Base-by-base conservation (phyloP, 257 asterid species). In the Salvia rosmarinus region DNA sequence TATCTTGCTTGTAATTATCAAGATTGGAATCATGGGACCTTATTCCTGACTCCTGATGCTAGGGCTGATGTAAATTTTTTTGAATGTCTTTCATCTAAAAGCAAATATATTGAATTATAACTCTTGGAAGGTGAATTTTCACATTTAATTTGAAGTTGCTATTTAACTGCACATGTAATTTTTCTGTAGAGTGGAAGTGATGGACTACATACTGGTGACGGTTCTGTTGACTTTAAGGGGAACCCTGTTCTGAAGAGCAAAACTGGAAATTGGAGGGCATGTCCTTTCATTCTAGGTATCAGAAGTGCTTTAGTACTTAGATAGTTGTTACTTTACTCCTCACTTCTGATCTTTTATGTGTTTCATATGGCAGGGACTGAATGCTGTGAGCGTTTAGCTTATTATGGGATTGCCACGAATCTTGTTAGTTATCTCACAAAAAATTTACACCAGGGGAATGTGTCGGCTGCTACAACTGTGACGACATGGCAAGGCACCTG, bases 401-500 rank as follows among this genome's bases (percentile, higher is more conserved):
- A 95, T 90, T 89, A 91, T 70, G 99, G 99, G 55, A 95, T 95
- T 79, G 64, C 99, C 5, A 83, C 97, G 34, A 95, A 95, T 79
- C 97, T 91, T 64, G 98, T 95, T 50, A 95, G 90, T 65, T 95
- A 91, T 74, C 96, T 95, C 76, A 83, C 96, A 4, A 89, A 80
- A 78, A 95, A 84, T 64, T 77, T 95, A 68, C 96, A 91, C 17
- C 75, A 91, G 75, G 99, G 99, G 73, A 95, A 95, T 79, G 98
- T 83, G n/a, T 55, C 90, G 11, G 99, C 99, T 77, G 99, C 99
- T 47, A 87, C 89, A 85, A 95, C 85, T 76, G 96, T 95, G 75
- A 91, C 97, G 25, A 91, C 98, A 32, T 95, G 99, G 99, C 89
- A 85, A 74, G 99, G 99, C 77, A 95, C 99, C 49, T 95, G 99